These are phyloP conservation scores for Aegilops sharonensis DNA, from an alignment of 176 grass and related monocot genomes.

Conservation along the genomic window DNA sequence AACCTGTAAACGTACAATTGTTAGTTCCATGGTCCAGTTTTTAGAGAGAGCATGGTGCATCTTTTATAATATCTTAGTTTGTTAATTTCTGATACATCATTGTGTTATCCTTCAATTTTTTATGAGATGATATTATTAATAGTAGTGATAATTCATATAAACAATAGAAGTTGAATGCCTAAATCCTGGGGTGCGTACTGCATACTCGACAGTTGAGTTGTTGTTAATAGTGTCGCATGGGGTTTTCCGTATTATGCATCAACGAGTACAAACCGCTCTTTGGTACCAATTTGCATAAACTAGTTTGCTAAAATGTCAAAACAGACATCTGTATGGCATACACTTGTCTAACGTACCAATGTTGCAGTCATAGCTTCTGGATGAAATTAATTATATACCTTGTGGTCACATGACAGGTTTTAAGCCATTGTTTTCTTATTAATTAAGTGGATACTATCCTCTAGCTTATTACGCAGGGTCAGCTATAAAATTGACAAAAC, in stretches of 20 bases:
- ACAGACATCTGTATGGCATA: not conserved
- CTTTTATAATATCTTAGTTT: not conserved
- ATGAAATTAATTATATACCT: conserved; percentile 1
- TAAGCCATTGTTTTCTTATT: not conserved
- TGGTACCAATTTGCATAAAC: not conserved
- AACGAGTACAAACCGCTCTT: not conserved
- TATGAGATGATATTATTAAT: not conserved
- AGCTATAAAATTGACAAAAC: conserved; percentile 11
- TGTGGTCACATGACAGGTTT: not conserved
- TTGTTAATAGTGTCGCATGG: not conserved
- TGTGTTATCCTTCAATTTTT: conserved; percentile 2
- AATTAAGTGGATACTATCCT: not conserved
- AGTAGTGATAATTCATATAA: not conserved
- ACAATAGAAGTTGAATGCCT: not conserved
- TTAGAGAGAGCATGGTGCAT: not conserved
- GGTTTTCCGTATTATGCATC: not conserved
- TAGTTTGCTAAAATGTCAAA: not conserved
- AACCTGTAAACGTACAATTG: conserved; percentile 10
- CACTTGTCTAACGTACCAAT: not conserved
- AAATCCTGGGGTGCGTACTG: not conserved
- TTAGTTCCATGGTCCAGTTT: not conserved
- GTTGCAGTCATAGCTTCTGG: not conserved
- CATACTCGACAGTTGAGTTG: not conserved
- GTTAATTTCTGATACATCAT: not conserved
- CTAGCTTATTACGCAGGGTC: not conserved